These are phyloP conservation scores for Beauveria caledonica DNA, from an alignment of 2,329 filamentous ascomycete genomes.

Conservation along the genomic window DNA sequence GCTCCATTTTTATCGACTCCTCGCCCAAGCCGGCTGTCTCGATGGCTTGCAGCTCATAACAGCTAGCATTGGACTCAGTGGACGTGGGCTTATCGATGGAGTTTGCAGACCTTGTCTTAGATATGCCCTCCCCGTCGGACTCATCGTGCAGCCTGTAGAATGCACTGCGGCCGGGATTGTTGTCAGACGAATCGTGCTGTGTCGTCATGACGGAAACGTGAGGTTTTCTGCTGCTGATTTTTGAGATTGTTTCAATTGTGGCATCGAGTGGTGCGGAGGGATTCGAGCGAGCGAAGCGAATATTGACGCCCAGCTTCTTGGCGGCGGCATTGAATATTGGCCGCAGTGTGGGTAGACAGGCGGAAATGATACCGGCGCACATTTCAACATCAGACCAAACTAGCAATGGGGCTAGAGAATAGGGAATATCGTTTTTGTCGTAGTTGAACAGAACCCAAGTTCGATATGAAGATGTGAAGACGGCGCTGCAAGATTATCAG, in stretches of 20 bases:
- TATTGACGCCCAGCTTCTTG: constrained; percentile 5
- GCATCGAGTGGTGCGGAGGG: background rate
- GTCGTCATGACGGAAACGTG: background rate
- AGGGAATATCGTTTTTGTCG: constrained; percentile 30
- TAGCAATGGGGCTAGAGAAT: constrained; percentile 36
- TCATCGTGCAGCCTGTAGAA: constrained; percentile 5
- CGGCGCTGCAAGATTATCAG: constrained; percentile 25
- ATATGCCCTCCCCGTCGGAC: background rate
- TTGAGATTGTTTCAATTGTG: constrained; percentile 6
- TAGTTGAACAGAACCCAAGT: constrained; percentile 40
- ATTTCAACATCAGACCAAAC: constrained; percentile 43
- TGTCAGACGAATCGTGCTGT: background rate
- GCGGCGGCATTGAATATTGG: constrained; percentile 29
- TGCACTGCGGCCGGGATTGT: background rate
- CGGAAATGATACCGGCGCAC: constrained; percentile 42
- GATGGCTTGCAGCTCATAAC: constrained; percentile 3
- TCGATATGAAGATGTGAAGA: constrained; percentile 41
- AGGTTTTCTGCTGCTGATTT: constrained; percentile 5
- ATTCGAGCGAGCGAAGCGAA: background rate
- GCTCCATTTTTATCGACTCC: background rate
- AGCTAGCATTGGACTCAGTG: background rate
- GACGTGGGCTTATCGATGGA: background rate
- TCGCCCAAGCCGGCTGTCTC: background rate
- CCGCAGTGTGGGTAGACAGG: constrained; percentile 44
- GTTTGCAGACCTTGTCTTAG: background rate